Evolutionary conservation across 345 rosid species (phyloP), one percentile per base, ranked within the genome.

Genomic region (Moricandia moricandioides): DNA sequence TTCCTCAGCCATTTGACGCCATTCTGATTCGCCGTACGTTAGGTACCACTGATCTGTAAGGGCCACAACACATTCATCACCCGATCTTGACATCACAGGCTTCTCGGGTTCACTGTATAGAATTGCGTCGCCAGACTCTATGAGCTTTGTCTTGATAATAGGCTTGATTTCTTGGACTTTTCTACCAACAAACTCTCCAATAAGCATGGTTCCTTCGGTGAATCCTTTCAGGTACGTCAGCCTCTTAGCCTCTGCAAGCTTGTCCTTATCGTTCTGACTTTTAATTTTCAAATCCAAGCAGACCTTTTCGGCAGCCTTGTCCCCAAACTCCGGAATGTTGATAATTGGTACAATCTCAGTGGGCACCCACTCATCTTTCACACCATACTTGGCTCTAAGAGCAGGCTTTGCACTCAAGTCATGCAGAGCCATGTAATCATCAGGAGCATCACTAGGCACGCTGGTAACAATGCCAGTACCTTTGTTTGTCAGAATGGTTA

Each of bases 61-160:
- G 61, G 98, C 98, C 68, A 91, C 98, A 55, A 94, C 98, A 81
- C 98, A 94, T 72, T 94, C 97, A 84, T 94, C 97, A 56, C 98
- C 98, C 1, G 98, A 94, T 80, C 98, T 86, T 54, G 98, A 94
- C 81, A 88, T 85, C 60, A 94, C 98, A 63, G 80, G 85, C 82
- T 91, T 94, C 84, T 94, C 98, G 24, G 98, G 98, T 80, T 94
- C 98, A 73, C 97, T 91, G 58, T 91, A 91, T 83, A 86, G 64
- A 51, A 86, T 80, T 29, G 90, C 98, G 81, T 86, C 82, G 0
- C 96, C 95, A 4, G 83, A 77, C 83, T 93, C 95, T 37, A 88
- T 70, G 35, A 93, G 90, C 82, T 83, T 80, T 72, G 75, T 70
- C 88, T 85, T 85, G 70, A 91, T 83, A 83, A 91, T 80, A 6